Evolutionary conservation across 208 protist genomes (phyloP).

Genomic region (Leishmania arabica): DNA sequence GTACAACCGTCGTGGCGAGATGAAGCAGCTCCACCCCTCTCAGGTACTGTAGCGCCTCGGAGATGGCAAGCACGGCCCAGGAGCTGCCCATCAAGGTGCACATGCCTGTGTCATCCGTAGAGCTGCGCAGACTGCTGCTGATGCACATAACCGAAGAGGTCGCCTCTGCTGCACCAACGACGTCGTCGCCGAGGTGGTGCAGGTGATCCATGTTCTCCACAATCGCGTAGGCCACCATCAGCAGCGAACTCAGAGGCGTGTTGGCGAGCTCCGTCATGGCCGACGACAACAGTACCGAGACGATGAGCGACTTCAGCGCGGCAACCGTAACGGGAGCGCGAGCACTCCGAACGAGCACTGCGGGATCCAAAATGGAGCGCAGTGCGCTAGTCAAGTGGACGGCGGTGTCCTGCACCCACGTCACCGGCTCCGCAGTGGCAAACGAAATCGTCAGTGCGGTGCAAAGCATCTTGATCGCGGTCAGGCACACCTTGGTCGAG

Average conservation of each 20-base stretch:
- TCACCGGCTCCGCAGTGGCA: conserved; percentile 20
- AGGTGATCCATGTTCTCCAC: conserved; percentile 47
- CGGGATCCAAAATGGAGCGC: conserved; percentile 33
- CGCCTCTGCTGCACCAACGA: not conserved
- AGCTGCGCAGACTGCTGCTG: not conserved
- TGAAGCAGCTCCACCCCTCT: conserved; percentile 69
- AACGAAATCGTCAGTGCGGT: conserved; percentile 25
- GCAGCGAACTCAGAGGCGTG: conserved; percentile 23
- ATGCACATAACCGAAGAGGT: not conserved
- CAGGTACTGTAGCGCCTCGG: conserved; percentile 40
- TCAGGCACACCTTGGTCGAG: conserved; percentile 51
- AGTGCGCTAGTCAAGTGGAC: conserved; percentile 35
- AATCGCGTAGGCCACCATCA: conserved; percentile 40
- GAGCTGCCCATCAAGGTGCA: conserved; percentile 5
- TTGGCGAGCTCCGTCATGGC: conserved; percentile 22
- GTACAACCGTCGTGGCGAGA: conserved; percentile 51
- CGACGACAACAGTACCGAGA: conserved; percentile 33
- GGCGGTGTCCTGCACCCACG: conserved; percentile 38
- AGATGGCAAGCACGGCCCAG: conserved; percentile 35
- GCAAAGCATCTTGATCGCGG: conserved; percentile 56
- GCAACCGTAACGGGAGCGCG: conserved; percentile 20
- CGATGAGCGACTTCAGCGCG: conserved; percentile 35
- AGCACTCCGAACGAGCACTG: conserved; percentile 24
- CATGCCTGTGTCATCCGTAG: conserved; percentile 14
- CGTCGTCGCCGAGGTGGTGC: conserved; percentile 24